Base-by-base conservation (phyloP, 1,284 basidiomycete genomes). In the Coniferiporia sulphurascens region DNA sequence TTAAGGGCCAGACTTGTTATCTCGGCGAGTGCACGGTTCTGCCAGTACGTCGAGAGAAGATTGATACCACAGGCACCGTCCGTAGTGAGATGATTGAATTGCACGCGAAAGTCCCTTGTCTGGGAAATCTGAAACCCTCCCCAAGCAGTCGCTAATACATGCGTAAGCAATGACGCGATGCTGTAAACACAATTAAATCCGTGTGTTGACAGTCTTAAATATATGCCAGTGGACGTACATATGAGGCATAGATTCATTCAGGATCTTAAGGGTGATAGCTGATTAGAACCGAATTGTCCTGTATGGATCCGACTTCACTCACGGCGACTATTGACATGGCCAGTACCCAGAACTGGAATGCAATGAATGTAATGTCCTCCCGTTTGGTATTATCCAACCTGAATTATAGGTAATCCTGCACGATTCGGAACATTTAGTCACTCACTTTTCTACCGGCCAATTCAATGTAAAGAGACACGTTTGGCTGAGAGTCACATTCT, bases 221-320 rank as follows among this genome's bases (percentile, higher is more conserved):
- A 48, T n/a, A 35, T n/a, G n/a, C n/a, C n/a, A n/a, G n/a, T 35
- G 15, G n/a, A 65, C 79, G 61, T 67, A 78, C 74, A 85, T 84
- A 64, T 92, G 89, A 4, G 89, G 89, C 57, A 91, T 87, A 0
- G 89, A 91, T 71, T 91, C 89, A 68, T 91, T 90, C 55, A 90
- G 71, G 50, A 91, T 72, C 72, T 72, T 52, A 19, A 41, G 27
- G 35, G 21, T 9, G 56, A 56, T 12, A 55, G 46, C 51, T 3
- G 15, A 48, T 46, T 17, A 34, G 46, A n/a, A 34, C 3, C 17
- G 13, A 34, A 10, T 32, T 32, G 6, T 35, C 34, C 22, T 17
- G n/a, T 3, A 51, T 19, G 5, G 46, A 51, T 17, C 13, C 21
- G 35, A 48, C 19, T 4, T 15, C 9, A 66, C 72, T 65, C 45